Conservation (phyloP, 31 red algal species). For the Porphyra umbilicalis region DNA sequence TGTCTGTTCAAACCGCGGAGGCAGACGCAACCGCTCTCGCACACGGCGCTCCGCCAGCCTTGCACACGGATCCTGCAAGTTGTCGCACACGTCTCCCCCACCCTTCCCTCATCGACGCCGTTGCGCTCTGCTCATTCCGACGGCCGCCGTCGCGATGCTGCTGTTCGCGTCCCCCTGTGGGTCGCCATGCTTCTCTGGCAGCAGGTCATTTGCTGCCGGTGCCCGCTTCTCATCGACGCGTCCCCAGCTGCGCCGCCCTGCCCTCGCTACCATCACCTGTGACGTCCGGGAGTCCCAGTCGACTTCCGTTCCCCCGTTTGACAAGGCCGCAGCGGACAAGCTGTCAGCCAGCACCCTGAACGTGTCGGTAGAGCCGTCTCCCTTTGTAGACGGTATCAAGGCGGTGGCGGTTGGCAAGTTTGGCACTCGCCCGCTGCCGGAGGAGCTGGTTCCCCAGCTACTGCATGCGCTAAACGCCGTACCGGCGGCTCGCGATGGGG, state of each 20-base stretch:
- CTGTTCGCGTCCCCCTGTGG: not conserved
- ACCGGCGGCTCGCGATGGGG: not conserved
- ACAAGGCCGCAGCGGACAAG: not conserved
- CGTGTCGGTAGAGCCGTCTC: not conserved
- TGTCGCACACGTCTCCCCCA: no score
- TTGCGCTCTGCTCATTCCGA: no score
- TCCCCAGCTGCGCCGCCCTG: not conserved
- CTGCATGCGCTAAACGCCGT: constrained; percentile 13
- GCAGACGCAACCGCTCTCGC: no score
- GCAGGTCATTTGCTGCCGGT: not conserved
- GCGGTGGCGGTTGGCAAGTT: constrained; percentile 69
- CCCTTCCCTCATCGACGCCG: no score
- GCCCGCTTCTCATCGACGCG: not conserved
- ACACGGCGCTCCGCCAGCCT: no score
- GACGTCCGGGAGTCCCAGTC: not conserved
- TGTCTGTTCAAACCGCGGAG: no score
- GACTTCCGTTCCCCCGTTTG: not conserved
- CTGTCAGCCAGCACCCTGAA: not conserved
- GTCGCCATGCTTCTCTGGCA: not conserved
- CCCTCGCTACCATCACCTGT: not conserved
- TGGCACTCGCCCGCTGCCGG: constrained; percentile 35
- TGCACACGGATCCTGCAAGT: no score
- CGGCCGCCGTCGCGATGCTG: not conserved
- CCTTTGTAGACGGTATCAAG: constrained; percentile 55
- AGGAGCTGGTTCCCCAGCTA: constrained; percentile 3